phyloP scores from a whole-genome alignment of 2,329 filamentous ascomycete species.

The Hortaea sp. region DNA sequence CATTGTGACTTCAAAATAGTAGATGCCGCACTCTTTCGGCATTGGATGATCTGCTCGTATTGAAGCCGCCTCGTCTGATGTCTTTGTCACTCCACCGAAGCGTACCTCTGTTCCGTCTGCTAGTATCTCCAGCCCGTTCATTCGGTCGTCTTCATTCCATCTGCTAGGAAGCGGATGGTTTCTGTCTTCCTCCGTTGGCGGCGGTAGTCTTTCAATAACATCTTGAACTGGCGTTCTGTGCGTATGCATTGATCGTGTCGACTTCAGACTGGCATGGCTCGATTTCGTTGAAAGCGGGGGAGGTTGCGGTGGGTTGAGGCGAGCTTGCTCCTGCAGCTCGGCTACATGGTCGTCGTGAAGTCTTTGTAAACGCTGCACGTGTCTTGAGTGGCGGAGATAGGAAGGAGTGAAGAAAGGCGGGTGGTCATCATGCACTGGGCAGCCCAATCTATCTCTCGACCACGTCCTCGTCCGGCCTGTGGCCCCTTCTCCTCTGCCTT shows the following conservation, averaged over 20 bases:
- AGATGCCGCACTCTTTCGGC: slow-evolving; percentile 82
- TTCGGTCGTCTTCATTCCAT: slow-evolving; percentile 76
- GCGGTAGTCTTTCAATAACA: slow-evolving; percentile 65
- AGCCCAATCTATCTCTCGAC: slow-evolving; percentile 9
- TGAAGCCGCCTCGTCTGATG: slow-evolving; percentile 65
- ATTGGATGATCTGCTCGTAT: slow-evolving; percentile 78
- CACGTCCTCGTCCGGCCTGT: not conserved
- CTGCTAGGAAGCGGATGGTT: slow-evolving; percentile 63
- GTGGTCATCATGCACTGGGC: slow-evolving; percentile 15
- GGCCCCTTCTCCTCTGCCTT: not conserved
- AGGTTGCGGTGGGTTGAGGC: slow-evolving; percentile 5
- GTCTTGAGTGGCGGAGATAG: slow-evolving; percentile 68
- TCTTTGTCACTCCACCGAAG: slow-evolving; percentile 47
- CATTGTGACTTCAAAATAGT: slow-evolving; percentile 76
- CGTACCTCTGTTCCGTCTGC: slow-evolving; percentile 63
- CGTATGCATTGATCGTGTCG: slow-evolving; percentile 44
- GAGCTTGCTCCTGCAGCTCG: slow-evolving; percentile 17
- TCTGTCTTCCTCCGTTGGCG: slow-evolving; percentile 47
- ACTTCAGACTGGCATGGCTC: slow-evolving; percentile 49
- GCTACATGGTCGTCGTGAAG: slow-evolving; percentile 44
- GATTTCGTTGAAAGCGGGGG: slow-evolving; percentile 41
- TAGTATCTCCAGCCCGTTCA: slow-evolving; percentile 60
- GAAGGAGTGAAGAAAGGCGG: slow-evolving; percentile 66
- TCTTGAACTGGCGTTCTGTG: slow-evolving; percentile 50
- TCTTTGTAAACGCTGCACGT: slow-evolving; percentile 60